Evolutionary conservation across 768 basidiomycete genomes (phyloP), one percentile per base, ranked within the genome.

Genomic region (Suillus lakei): DNA sequence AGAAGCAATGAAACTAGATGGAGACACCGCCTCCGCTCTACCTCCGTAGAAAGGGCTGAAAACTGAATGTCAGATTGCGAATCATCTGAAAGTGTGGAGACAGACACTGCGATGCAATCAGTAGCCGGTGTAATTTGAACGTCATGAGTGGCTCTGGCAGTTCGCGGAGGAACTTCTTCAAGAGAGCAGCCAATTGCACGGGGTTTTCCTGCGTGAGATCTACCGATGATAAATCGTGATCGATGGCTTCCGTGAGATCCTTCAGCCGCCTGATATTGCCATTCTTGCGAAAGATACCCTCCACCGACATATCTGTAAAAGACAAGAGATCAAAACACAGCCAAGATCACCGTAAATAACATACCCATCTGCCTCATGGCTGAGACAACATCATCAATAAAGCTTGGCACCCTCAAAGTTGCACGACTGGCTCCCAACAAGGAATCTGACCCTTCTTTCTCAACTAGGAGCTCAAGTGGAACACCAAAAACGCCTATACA

Each of bases 341-440:
- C 34, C 61, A 39, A 41, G 55, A 50, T 67, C 26, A 65, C 61
- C 34, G 23, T 43, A 16, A 32, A 39, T 50, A 41, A 62, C 91
- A 68, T 64, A 98, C 97, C 97, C 98, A 99, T 99, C 77, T 98
- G 96, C 74, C 92, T 86, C 98, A 99, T 99, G 13, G 98, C 96
- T 60, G 95, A 97, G 54, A 99, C 88, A 65, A 98, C 94, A 73
- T 99, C 98, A 76, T 99, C 98, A 64, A 99, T 93, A 76, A 99
- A 98, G 77, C 95, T 98, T 16, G 98, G 98, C 26, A 99, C 91
- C 69, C 94, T 85, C 68, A 99, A 73, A 8, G 94, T 87, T 41
- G 87, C 89, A 41, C 92, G 86, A 7, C 95, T 93, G 28, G 94
- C 93, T 23, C 97, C 98, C 61, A 93, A 88, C 68, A 95, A 79